phyloP scores from a whole-genome alignment of 352 stramenopile species.

The Globisporangium middletonii region DNA sequence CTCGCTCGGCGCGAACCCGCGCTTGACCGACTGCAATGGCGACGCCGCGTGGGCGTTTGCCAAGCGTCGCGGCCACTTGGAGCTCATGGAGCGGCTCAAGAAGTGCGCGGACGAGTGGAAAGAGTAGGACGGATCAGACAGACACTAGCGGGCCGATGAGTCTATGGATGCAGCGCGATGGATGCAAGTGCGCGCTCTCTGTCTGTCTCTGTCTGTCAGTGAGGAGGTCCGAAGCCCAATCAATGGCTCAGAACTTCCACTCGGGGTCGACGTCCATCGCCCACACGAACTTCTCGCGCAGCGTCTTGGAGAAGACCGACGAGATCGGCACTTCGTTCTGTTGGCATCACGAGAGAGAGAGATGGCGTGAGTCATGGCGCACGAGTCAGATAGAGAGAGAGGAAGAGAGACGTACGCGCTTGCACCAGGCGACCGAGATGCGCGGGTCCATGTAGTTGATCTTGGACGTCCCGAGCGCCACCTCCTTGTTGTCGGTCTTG shows the following conservation, averaged over 20 bases:
- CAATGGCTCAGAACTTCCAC: conserved; percentile 90
- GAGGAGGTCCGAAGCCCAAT: not conserved
- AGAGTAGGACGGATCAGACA: not conserved
- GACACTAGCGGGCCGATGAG: too few species aligned
- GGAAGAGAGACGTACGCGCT: conserved; percentile 87
- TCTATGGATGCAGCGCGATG: too few species aligned
- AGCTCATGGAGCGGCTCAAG: conserved; percentile 68
- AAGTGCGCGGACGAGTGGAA: conserved; percentile 60
- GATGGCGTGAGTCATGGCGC: conserved; percentile 1
- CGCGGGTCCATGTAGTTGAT: conserved; percentile 99
- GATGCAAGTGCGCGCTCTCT: not conserved
- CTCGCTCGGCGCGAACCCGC: conserved; percentile 57
- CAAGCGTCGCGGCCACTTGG: conserved; percentile 52
- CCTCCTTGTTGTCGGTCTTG: conserved; percentile 99
- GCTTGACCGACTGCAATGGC: conserved; percentile 38
- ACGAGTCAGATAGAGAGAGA: conserved; percentile 1
- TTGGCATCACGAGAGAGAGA: not conserved
- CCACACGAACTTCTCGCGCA: conserved; percentile 99
- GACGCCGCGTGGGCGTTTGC: conserved; percentile 70
- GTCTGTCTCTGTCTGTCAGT: not conserved
- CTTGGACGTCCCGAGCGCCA: conserved; percentile 98
- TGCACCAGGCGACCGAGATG: conserved; percentile 99
- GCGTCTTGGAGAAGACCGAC: conserved; percentile 97
- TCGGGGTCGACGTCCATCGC: conserved; percentile 96
- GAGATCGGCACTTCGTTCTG: conserved; percentile 96